Conservation (phyloP, 2,329 filamentous ascomycete genomes). For the Xylaria sp. region DNA sequence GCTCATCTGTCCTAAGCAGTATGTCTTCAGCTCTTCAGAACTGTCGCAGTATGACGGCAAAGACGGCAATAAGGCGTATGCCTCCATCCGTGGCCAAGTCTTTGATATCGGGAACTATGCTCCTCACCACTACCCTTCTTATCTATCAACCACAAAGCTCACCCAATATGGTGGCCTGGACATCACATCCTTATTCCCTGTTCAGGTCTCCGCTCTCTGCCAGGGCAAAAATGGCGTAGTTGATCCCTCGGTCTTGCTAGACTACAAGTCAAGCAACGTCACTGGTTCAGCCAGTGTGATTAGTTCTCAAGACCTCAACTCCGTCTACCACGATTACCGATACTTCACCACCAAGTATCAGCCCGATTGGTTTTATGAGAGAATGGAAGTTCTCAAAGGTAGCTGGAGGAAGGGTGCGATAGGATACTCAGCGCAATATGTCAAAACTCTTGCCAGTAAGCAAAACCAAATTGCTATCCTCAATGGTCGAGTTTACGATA, state of each 20-base stretch:
- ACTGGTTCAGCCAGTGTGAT: conserved; percentile 74
- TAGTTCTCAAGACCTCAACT: conserved; percentile 75
- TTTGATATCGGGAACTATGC: conserved; percentile 83
- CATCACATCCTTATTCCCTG: conserved; percentile 87
- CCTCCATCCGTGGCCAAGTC: conserved; percentile 88
- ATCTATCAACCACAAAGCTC: conserved; percentile 70
- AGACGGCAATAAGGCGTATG: conserved; percentile 70
- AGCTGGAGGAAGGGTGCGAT: conserved; percentile 89
- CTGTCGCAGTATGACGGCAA: conserved; percentile 80
- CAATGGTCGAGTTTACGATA: conserved; percentile 83
- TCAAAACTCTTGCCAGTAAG: conserved; percentile 74
- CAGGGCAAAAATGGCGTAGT: conserved; percentile 75
- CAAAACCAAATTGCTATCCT: conserved; percentile 80
- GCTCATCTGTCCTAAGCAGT: conserved; percentile 89
- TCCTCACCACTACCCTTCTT: conserved; percentile 79
- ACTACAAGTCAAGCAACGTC: conserved; percentile 83
- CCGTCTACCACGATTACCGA: conserved; percentile 92
- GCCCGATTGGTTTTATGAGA: conserved; percentile 92
- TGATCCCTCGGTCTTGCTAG: conserved; percentile 80
- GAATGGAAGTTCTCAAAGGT: conserved; percentile 80
- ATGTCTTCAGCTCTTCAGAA: conserved; percentile 85
- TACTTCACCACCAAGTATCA: conserved; percentile 83
- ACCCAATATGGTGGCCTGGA: conserved; percentile 88
- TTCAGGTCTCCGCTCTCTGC: conserved; percentile 94
- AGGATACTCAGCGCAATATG: conserved; percentile 82